Percentiles rank a stretch among this genome's conserved stretches.
These are phyloP conservation scores for Kwoniella sp. DNA, from an alignment of 768 basidiomycete genomes.

Conservation along the genomic window DNA sequence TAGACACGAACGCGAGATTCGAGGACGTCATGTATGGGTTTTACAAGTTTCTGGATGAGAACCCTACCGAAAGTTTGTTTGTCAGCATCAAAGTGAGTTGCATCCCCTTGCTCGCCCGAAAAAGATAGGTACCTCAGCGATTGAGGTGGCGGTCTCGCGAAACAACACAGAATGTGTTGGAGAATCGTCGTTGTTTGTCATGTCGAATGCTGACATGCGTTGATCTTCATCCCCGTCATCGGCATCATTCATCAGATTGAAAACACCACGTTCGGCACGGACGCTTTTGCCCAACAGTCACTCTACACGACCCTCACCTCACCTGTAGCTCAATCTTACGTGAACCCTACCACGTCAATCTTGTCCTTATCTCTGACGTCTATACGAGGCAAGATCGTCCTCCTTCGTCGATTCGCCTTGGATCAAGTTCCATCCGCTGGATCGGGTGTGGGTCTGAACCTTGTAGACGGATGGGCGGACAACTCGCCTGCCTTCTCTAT, in stretches of 20 bases:
- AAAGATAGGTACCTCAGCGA: too few species aligned
- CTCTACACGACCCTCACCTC: slow-evolving; percentile 17
- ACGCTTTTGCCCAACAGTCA: slow-evolving; percentile 3
- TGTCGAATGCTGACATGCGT: too few species aligned
- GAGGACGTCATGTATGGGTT: slow-evolving; percentile 22
- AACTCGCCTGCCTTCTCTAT: slow-evolving; percentile 14
- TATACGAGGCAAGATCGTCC: slow-evolving; percentile 18
- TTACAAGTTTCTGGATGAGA: slow-evolving; percentile 21
- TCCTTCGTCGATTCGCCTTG: slow-evolving; percentile 19
- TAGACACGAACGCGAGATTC: slow-evolving; percentile 20
- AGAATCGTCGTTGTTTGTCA: too few species aligned
- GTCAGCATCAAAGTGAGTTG: slow-evolving; percentile 24
- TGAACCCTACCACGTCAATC: slow-evolving; percentile 14
- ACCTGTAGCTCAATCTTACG: slow-evolving; percentile 7
- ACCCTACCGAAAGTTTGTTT: slow-evolving; percentile 16
- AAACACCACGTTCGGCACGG: slow-evolving; percentile 17
- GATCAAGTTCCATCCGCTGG: neutral
- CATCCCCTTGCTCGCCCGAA: too few species aligned
- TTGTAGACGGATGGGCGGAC: slow-evolving; percentile 12
- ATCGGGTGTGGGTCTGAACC: slow-evolving; percentile 5
- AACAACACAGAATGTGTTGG: too few species aligned
- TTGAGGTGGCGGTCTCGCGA: too few species aligned
- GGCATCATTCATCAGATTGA: slow-evolving; percentile 19
- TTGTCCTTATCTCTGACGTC: slow-evolving; percentile 2
- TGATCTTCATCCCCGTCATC: neutral